phyloP scores from a whole-genome alignment of 2,329 filamentous ascomycete genomes.

The Colletotrichum tamarilloi region DNA sequence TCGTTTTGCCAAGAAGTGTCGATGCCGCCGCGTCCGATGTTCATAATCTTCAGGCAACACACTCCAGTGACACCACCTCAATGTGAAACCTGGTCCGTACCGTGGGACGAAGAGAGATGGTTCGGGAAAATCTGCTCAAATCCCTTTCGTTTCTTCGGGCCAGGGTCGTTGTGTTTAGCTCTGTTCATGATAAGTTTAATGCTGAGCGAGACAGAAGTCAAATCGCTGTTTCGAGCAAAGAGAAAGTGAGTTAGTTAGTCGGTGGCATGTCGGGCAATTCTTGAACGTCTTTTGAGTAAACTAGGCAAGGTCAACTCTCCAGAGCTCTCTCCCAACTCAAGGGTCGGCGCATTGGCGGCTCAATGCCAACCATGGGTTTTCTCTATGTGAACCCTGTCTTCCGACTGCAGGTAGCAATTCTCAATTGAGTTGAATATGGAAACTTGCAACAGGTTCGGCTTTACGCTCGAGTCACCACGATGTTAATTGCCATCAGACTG shows the following conservation, averaged over 20 bases:
- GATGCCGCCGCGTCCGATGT: slow-evolving; percentile 22
- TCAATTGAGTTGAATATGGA: neutral
- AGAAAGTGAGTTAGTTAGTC: neutral
- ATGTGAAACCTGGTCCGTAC: slow-evolving; percentile 22
- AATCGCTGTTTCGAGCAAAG: neutral
- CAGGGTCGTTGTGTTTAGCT: neutral
- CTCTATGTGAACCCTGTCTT: too few relatives aligned
- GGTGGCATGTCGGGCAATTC: neutral
- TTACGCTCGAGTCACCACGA: neutral
- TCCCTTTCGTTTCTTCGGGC: neutral
- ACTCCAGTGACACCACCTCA: neutral
- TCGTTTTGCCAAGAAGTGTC: slow-evolving; percentile 17
- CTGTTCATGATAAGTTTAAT: neutral
- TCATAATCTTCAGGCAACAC: neutral
- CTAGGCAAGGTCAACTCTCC: neutral
- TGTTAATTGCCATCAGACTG: neutral
- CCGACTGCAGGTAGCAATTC: neutral
- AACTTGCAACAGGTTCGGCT: neutral
- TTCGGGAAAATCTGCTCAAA: neutral
- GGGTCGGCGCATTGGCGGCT: too few relatives aligned
- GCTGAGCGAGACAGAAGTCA: slow-evolving; percentile 3
- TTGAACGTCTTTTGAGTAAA: neutral
- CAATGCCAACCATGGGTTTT: too few relatives aligned
- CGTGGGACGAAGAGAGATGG: neutral
- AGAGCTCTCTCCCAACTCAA: too few relatives aligned